Conservation (phyloP, 2,329 filamentous ascomycete genomes). For the Hypoxylon sp. region DNA sequence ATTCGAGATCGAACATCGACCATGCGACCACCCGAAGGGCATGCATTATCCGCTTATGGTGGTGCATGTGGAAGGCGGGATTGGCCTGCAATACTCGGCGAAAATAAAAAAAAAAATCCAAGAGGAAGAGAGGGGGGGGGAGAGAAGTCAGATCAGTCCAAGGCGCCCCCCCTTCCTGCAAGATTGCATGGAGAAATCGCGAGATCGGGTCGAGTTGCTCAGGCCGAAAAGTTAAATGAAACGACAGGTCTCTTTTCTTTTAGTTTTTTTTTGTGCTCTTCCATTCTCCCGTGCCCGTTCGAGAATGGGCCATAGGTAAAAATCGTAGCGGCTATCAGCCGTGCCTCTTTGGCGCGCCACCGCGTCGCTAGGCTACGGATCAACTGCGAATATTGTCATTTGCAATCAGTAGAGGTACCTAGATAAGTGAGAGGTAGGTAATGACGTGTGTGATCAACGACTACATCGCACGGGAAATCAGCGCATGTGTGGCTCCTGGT, state of each 20-base stretch:
- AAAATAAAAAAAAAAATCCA: constrained; percentile 27
- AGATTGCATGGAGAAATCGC: constrained; percentile 47
- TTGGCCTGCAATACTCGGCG: constrained; percentile 44
- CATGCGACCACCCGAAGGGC: constrained; percentile 42
- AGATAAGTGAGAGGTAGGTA: background rate
- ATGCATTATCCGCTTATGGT: constrained; percentile 40
- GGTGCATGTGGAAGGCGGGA: constrained; percentile 43
- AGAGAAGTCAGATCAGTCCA: constrained; percentile 29
- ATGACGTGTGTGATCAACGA: constrained; percentile 21
- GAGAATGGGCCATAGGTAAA: constrained; percentile 3
- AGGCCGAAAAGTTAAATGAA: constrained; percentile 46
- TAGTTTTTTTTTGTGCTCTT: background rate
- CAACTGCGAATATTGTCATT: constrained; percentile 8
- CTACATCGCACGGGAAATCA: constrained; percentile 18
- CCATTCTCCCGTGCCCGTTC: constrained; percentile 8
- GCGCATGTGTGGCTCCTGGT: constrained; percentile 25
- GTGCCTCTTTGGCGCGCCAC: constrained; percentile 28
- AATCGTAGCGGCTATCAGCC: constrained; percentile 14
- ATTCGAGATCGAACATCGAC: constrained; percentile 42
- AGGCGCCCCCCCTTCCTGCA: constrained; percentile 40
- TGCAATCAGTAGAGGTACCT: constrained; percentile 6
- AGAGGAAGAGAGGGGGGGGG: background rate
- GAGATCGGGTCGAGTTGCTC: constrained; percentile 48
- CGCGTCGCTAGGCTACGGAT: constrained; percentile 2
- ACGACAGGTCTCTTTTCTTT: constrained; percentile 43